Evolutionary conservation across 352 stramenopile genomes (phyloP).

Genomic region (Globisporangium megalacanthum): DNA sequence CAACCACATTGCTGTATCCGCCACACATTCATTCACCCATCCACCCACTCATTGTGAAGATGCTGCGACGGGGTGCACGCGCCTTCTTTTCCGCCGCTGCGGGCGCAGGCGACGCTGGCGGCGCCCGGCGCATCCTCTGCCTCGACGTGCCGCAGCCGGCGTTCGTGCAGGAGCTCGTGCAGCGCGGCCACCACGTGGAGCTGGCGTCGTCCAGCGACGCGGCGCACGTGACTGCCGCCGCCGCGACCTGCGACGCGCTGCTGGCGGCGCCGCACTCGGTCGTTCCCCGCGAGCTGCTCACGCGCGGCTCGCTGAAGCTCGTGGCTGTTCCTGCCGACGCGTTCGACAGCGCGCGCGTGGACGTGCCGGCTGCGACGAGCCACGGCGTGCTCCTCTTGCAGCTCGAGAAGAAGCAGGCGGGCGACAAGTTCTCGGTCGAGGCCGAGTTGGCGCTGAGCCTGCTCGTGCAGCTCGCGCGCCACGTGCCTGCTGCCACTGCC

Average conservation of each 20-base stretch:
- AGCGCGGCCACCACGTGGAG: conserved; percentile 62
- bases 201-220: conserved; percentile 30
- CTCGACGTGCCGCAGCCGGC: conserved; percentile 47
- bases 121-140: conserved; percentile 46
- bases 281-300: conserved; percentile 38
- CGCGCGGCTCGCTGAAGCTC: conserved; percentile 37
- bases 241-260: conserved; percentile 56
- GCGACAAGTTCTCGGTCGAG: conserved; percentile 69
- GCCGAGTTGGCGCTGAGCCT: conserved; percentile 63
- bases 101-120: conserved; percentile 5
- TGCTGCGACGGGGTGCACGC: background rate
- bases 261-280: conserved; percentile 45
- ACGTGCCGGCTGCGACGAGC: conserved; percentile 72
- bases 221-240: conserved; percentile 17
- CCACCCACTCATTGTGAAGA: background rate
- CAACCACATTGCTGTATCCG: too few relatives aligned
- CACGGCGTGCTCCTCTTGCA: conserved; percentile 72
- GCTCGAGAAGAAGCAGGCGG: conserved; percentile 66
- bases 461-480: conserved; percentile 54
- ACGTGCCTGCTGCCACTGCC: conserved; percentile 49
- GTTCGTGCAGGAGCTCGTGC: conserved; percentile 64
- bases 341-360: conserved; percentile 59
- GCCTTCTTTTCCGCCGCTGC: conserved; percentile 13
- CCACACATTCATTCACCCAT: background rate
- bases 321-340: conserved; percentile 47